phyloP scores from a whole-genome alignment of 352 stramenopile genomes.

The Phytopythium helicoides region DNA sequence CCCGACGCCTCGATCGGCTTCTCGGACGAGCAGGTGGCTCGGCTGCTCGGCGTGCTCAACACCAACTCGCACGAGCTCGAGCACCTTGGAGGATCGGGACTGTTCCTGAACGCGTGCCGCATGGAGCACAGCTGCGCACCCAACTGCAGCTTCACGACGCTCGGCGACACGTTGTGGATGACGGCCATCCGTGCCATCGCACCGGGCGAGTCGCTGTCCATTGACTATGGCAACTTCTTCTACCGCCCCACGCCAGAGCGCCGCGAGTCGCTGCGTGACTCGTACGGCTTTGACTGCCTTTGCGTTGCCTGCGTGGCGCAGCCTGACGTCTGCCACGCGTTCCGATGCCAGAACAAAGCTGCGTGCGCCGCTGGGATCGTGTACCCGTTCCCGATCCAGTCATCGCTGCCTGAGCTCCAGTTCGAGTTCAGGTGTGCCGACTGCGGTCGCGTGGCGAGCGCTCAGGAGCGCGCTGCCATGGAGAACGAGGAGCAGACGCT shows the following conservation, averaged over 20 bases:
- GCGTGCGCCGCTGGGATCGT: conserved; percentile 40
- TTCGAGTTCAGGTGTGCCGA: conserved; percentile 58
- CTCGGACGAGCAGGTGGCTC: conserved; percentile 55
- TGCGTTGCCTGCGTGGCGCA: conserved; percentile 52
- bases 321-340: conserved; percentile 52
- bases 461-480: conserved; percentile 30
- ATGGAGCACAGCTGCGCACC: conserved; percentile 75
- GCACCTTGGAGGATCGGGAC: conserved; percentile 61
- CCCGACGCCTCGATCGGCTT: conserved; percentile 29
- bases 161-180: conserved; percentile 69
- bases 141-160: conserved; percentile 78
- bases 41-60: conserved; percentile 68
- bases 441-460: conserved; percentile 34
- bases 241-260: conserved; percentile 66
- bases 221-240: conserved; percentile 82
- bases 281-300: conserved; percentile 64
- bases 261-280: conserved; percentile 48
- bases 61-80: conserved; percentile 77
- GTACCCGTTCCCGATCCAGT: conserved; percentile 35
- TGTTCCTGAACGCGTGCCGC: conserved; percentile 68
- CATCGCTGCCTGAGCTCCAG: conserved; percentile 36
- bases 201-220: conserved; percentile 59
- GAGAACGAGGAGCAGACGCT: conserved; percentile 45
- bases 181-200: conserved; percentile 67
- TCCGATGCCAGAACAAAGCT: conserved; percentile 33